Conservation (phyloP, 139 green algal genomes). For the Trebouxia sp. region DNA sequence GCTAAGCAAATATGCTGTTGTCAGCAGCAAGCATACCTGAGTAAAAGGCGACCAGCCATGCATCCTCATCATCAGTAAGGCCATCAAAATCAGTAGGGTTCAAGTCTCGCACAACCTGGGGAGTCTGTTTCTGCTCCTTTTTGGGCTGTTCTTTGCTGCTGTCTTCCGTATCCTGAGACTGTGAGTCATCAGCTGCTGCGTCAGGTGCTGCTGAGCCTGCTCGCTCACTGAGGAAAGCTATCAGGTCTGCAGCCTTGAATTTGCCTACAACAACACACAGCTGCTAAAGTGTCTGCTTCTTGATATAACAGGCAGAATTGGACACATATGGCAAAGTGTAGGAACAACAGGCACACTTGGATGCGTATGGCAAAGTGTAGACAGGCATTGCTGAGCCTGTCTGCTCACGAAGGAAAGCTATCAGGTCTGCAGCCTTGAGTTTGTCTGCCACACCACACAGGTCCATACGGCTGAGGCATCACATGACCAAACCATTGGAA, state of each 20-base stretch:
- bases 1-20: no score
- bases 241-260: conserved; percentile 44
- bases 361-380: no score
- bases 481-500: no score
- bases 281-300: no score
- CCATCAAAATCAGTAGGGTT: neutral
- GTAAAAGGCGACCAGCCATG: conserved; percentile 25
- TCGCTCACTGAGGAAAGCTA: conserved; percentile 32
- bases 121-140: neutral
- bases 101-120: conserved; percentile 13
- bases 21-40: neutral
- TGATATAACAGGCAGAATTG: no score
- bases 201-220: neutral
- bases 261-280: no score
- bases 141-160: neutral
- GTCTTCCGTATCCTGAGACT: neutral
- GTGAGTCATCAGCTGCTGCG: neutral
- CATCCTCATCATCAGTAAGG: conserved; percentile 18
- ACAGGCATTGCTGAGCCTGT: neutral
- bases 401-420: conserved; percentile 32
- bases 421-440: conserved; percentile 44
- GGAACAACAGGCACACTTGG: no score
- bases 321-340: no score
- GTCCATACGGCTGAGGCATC: no score
- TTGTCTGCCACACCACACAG: no score